Evolutionary conservation across 148 eudicot species (phyloP).

Genomic region (Drosera capensis): DNA sequence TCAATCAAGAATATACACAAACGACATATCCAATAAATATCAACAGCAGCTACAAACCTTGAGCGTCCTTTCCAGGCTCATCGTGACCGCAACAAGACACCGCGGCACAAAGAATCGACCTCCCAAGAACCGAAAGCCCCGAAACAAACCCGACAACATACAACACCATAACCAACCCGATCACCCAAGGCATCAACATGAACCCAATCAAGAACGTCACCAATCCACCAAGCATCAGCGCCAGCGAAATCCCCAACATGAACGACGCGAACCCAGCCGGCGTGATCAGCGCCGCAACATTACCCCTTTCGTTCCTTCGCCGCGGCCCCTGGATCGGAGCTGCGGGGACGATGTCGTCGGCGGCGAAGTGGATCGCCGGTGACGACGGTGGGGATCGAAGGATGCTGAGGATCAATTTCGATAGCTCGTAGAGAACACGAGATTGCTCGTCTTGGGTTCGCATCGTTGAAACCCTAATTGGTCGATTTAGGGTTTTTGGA

Average conservation of each 20-base stretch:
- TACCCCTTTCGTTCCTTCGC: too few relatives aligned
- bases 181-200: constrained; percentile 90
- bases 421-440: constrained; percentile 47
- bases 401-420: constrained; percentile 47
- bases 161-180: constrained; percentile 63
- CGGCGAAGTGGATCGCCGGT: constrained; percentile 26
- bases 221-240: constrained; percentile 90
- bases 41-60: too few relatives aligned
- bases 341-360: constrained; percentile 4
- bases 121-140: constrained; percentile 48
- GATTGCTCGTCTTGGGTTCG: constrained; percentile 37
- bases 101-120: constrained; percentile 38
- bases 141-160: constrained; percentile 76
- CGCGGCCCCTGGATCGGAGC: too few relatives aligned
- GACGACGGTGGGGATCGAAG: constrained; percentile 57
- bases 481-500: constrained; percentile 1
- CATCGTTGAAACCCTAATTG: constrained; percentile 19
- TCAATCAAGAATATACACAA: too few relatives aligned
- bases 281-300: constrained; percentile 47
- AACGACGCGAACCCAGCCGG: constrained; percentile 90
- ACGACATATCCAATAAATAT: too few relatives aligned
- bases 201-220: constrained; percentile 85
- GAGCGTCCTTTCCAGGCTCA: neutral
- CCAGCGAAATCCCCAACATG: constrained; percentile 66
- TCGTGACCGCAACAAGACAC: neutral